A percentile compares a stretch with the other conserved stretches of the same genome.
Evolutionary conservation across 768 basidiomycete genomes (phyloP).

Genomic region (Lyophyllum shimeji): DNA sequence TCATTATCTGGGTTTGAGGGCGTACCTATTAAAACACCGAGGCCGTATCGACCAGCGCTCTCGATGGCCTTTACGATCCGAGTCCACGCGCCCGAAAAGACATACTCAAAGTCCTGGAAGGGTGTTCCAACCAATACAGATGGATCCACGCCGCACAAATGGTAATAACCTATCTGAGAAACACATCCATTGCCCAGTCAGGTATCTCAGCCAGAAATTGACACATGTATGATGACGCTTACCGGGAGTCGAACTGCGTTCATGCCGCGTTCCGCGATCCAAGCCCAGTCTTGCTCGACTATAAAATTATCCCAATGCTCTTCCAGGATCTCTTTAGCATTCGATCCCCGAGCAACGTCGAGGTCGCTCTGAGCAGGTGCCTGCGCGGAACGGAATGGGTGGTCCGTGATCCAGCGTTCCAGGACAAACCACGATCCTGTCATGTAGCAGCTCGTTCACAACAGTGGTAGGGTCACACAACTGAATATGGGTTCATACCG

Average conservation of each 20-base stretch:
- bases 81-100: constrained; percentile 68
- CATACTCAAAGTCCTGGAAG: constrained; percentile 48
- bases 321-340: constrained; percentile 49
- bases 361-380: constrained; percentile 65
- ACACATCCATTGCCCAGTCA: background rate
- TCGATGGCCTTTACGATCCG: constrained; percentile 60
- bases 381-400: constrained; percentile 54
- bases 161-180: constrained; percentile 72
- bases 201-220: background rate
- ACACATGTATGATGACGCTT: constrained; percentile 29
- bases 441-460: background rate
- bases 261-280: constrained; percentile 55
- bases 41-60: constrained; percentile 50
- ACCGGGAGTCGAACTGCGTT: constrained; percentile 62
- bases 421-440: constrained; percentile 78
- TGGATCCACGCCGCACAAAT: constrained; percentile 57
- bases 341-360: constrained; percentile 63
- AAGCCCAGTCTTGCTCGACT: constrained; percentile 60
- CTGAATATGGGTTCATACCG: constrained; percentile 42
- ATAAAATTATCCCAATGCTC: constrained; percentile 78
- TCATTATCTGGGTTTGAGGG: background rate
- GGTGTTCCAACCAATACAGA: constrained; percentile 65
- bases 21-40: constrained; percentile 77
- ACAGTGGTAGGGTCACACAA: background rate
- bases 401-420: constrained; percentile 71